Evolutionary conservation across 192 early-diverging fungal species (phyloP), one percentile per base, ranked within the genome.

Genomic region (Coemansia sp.): DNA sequence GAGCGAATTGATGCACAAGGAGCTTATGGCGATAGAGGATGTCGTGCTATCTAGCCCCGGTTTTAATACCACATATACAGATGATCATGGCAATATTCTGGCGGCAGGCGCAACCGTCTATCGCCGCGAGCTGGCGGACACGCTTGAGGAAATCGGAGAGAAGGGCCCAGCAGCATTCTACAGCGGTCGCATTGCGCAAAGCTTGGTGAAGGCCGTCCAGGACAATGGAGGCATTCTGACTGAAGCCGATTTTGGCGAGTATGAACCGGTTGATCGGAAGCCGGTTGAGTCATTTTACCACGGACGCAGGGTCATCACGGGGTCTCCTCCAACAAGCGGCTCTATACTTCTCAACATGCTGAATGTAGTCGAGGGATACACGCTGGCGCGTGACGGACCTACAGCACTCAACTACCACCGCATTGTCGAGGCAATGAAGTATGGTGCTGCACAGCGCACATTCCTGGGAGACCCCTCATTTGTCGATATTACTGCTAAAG

Each of bases 401-500:
- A 85, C 86, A 2, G 81, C 85, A 9, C 39, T 92, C 16, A 94
- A 89, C 62, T 78, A 89, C 15, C 95, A 98, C 74, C 88, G 93
- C 59, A 79, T 95, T 21, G 85, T 95, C 2, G 96, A 98, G 70
- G 87, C 93, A 15, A 87, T 94, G 69, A 97, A 97, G 71, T 92
- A 81, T 68, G 95, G 90, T 9, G 94, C 88, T 72, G 94, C 95
- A 2, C 87, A 91, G 69, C 86, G 94, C 41, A 90, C 89, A 0
- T 88, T 89, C 57, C 74, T 94, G 26, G 93, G 91, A 0, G 96
- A 98, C 68, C 92, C 95, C 3, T 86, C 84, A 10, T 92, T 88
- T 69, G 66, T 87, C 12, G 67, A 73, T 32, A 57, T 83, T 15
- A 15, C 41, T 26, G 67, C 55, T n/a, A 72, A 86, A 15, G 73